Evolutionary conservation across 2,329 filamentous ascomycete species (phyloP), one percentile per base, ranked within the genome.

Genomic region (Claviceps maximensis): DNA sequence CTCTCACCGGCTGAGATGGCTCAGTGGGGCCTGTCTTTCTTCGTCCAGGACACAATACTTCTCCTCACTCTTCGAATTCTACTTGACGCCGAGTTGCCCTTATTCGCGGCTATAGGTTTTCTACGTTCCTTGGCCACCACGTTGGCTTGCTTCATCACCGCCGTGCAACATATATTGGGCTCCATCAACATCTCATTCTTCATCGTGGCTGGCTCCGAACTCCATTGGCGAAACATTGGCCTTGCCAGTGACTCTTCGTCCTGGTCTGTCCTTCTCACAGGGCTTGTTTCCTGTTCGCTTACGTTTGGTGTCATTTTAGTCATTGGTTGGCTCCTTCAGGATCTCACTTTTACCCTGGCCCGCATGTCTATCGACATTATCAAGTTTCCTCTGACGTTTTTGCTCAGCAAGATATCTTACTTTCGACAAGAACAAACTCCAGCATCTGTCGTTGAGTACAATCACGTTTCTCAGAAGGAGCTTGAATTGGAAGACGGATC

Each of bases 11-110:
- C 58, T n/a, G 59, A 64, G 33, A 55, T 69, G 51, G 23, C 61
- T 9, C 61, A 59, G 1, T 69, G 64, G 56, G 62, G 63, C 23
- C 60, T 64, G 12, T 67, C 67, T 2, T 69, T 69, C 52, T 68
- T 67, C 52, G 59, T 61, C 4, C 66, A 69, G 41, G 67, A 69
- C 21, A 55, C 64, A 0, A 47, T 62, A 6, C 56, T 68, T 4
- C 58, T 69, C 3, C 55, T 69, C 13, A 23, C 65, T 29, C 60
- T 68, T 42, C 59, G 66, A 7, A 56, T 67, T 1, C 57, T 69
- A 2, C 61, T 69, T 47, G 61, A 64, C 49, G 41, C 31, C 3
- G 56, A 58, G 2, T 21, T 47, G 40, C 49, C 54, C 23, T 41
- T 58, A 6, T 58, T 55, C n/a, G 50, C 55, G 55, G 57, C 51